A percentile compares a stretch with the other conserved stretches of the same genome.
Evolutionary conservation across 2,329 filamentous ascomycete genomes (phyloP).

Genomic region (Aspergillus sp.): DNA sequence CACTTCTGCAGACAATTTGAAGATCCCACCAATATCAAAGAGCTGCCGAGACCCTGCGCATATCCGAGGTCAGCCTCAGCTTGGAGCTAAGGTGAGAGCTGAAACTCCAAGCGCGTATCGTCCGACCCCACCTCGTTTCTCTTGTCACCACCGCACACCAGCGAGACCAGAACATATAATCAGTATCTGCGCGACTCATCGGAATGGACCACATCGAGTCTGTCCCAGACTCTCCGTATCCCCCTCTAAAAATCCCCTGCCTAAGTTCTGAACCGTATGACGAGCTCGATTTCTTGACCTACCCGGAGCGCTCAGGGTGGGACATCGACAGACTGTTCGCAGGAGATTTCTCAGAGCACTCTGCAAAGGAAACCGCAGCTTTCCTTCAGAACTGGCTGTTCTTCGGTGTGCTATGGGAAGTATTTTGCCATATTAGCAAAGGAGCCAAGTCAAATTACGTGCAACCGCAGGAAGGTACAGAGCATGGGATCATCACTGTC

Average conservation of each 20-base stretch:
- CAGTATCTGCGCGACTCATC: background rate
- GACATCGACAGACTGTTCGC: background rate
- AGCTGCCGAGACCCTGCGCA: background rate
- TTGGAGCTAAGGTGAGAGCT: background rate
- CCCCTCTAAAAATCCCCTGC: slow-evolving; percentile 2
- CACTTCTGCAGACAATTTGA: background rate
- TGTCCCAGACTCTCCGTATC: slow-evolving; percentile 1
- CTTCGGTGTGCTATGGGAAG: slow-evolving; percentile 17
- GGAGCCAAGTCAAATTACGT: slow-evolving; percentile 4
- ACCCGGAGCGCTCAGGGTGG: slow-evolving; percentile 11
- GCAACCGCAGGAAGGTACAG: background rate
- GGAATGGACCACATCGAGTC: slow-evolving; percentile 9
- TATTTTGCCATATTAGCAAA: slow-evolving; percentile 5
- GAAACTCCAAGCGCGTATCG: background rate
- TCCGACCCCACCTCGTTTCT: background rate
- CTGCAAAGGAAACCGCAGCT: background rate
- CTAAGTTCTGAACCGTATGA: slow-evolving; percentile 9
- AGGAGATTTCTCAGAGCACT: slow-evolving; percentile 9
- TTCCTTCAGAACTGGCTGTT: slow-evolving; percentile 15
- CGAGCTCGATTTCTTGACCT: slow-evolving; percentile 2
- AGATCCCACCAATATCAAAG: background rate
- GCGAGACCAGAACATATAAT: background rate
- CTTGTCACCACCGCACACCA: background rate
- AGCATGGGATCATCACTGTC: slow-evolving; percentile 6
- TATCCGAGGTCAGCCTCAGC: background rate